These are phyloP conservation scores for Naematelia encephala DNA, from an alignment of 768 basidiomycete genomes.

Conservation along the genomic window DNA sequence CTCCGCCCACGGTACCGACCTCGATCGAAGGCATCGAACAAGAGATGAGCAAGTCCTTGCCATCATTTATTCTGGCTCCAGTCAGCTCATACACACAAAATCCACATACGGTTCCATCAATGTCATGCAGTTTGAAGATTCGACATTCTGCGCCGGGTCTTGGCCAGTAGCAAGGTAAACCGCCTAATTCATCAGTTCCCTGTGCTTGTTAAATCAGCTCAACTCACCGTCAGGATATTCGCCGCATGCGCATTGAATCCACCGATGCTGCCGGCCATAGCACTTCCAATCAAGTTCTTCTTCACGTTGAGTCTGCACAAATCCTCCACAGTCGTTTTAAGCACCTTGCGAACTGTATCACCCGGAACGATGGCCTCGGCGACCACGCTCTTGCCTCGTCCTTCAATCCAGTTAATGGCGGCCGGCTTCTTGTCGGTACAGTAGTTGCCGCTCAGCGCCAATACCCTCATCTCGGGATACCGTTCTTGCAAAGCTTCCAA, in stretches of 20 bases:
- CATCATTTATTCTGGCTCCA: constrained; percentile 74
- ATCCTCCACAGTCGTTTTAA: constrained; percentile 91
- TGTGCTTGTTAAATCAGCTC: background rate
- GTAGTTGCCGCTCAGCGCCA: constrained; percentile 93
- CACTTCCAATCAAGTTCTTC: constrained; percentile 96
- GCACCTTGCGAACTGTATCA: constrained; percentile 75
- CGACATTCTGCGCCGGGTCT: constrained; percentile 98
- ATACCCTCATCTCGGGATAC: constrained; percentile 87
- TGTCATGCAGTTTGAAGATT: constrained; percentile 97
- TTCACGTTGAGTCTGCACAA: constrained; percentile 87
- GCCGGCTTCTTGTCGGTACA: constrained; percentile 99
- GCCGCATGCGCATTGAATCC: constrained; percentile 99
- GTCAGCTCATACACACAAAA: constrained; percentile 1
- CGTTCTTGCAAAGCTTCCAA: constrained; percentile 65
- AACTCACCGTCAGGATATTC: constrained; percentile 75
- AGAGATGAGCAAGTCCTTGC: constrained; percentile 85
- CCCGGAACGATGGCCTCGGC: constrained; percentile 93
- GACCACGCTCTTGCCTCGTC: constrained; percentile 94
- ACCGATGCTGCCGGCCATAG: constrained; percentile 97
- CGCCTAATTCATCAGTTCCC: constrained; percentile 53
- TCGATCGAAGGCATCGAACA: constrained; percentile 99
- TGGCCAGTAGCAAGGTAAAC: constrained; percentile 95
- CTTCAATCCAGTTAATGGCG: constrained; percentile 99
- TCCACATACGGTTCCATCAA: constrained; percentile 91
- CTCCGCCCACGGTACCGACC: constrained; percentile 96